Conservation (phyloP, 192 early-diverging fungal genomes). For the Chytriomyces sp. region DNA sequence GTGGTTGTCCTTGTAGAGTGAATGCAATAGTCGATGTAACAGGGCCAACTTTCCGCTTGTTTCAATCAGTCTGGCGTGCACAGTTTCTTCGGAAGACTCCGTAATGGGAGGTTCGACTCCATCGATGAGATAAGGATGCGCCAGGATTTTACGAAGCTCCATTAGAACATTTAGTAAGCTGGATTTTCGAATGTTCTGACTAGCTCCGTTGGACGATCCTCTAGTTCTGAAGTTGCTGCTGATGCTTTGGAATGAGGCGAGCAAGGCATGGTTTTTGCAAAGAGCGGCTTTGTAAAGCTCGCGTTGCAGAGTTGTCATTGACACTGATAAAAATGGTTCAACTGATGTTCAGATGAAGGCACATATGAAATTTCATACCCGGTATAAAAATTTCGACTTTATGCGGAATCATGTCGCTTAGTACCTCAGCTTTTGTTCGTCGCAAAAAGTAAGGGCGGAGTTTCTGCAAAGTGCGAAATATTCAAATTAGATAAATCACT, state of each 20-base stretch:
- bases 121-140: slow-evolving; percentile 68
- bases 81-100: slow-evolving; percentile 38
- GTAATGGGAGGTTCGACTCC: slow-evolving; percentile 56
- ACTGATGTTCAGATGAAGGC: background rate
- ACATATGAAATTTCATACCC: background rate
- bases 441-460: slow-evolving; percentile 76
- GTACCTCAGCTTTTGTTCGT: slow-evolving; percentile 67
- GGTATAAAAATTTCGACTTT: slow-evolving; percentile 41
- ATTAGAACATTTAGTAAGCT: slow-evolving; percentile 61
- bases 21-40: slow-evolving; percentile 68
- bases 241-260: slow-evolving; percentile 51
- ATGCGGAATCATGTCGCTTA: slow-evolving; percentile 56
- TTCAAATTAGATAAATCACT: too few species aligned
- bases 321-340: slow-evolving; percentile 69
- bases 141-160: slow-evolving; percentile 71
- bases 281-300: slow-evolving; percentile 72
- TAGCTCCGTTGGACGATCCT: slow-evolving; percentile 39
- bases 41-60: slow-evolving; percentile 69
- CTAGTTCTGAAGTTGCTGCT: slow-evolving; percentile 16
- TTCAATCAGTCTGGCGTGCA: slow-evolving; percentile 60
- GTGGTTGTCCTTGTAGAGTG: slow-evolving; percentile 63
- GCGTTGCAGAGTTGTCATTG: slow-evolving; percentile 72
- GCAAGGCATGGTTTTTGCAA: slow-evolving; percentile 55
- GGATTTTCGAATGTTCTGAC: slow-evolving; percentile 17
- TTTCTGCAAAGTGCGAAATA: slow-evolving; percentile 23